phyloP scores from a whole-genome alignment of 2,329 filamentous ascomycete genomes.

The Coniosporium tulheliwenetii region DNA sequence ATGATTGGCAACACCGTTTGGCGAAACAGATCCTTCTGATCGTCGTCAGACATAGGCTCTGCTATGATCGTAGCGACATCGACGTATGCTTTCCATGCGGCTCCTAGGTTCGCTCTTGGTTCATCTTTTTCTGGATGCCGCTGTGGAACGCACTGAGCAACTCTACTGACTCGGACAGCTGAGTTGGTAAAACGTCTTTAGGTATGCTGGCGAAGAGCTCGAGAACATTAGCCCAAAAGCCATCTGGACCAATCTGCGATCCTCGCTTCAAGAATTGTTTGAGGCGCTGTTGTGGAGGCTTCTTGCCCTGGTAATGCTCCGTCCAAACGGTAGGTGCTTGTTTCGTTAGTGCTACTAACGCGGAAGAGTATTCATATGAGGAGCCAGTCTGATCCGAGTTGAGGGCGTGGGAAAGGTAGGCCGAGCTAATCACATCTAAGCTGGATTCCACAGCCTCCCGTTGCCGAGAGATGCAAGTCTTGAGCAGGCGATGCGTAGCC shows the following conservation, averaged over 20 bases:
- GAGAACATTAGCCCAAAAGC: conserved; percentile 58
- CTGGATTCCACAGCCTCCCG: conserved; percentile 19
- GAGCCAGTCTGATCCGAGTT: conserved; percentile 60
- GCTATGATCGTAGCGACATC: conserved; percentile 37
- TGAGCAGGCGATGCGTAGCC: conserved; percentile 40
- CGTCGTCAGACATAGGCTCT: conserved; percentile 24
- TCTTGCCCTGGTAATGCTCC: conserved; percentile 42
- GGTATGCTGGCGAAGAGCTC: conserved; percentile 45
- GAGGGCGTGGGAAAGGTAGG: conserved; percentile 61
- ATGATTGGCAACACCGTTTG: conserved; percentile 36
- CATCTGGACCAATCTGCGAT: conserved; percentile 58
- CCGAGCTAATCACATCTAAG: conserved; percentile 43
- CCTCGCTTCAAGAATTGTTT: conserved; percentile 65
- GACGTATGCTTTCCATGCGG: conserved; percentile 65
- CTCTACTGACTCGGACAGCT: conserved; percentile 38
- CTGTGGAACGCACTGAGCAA: conserved; percentile 53
- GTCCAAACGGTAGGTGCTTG: conserved; percentile 60
- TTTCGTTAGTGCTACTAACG: conserved; percentile 50
- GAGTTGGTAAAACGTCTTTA: conserved; percentile 35
- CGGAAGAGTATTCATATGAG: conserved; percentile 51
- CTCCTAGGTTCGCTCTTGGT: conserved; percentile 46
- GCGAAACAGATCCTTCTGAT: conserved; percentile 27
- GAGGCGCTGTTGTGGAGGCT: conserved; percentile 40
- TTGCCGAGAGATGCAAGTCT: conserved; percentile 32
- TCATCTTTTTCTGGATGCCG: conserved; percentile 65